These are phyloP conservation scores for Geosmithia morbida DNA, from an alignment of 2,329 filamentous ascomycete genomes.

Conservation along the genomic window DNA sequence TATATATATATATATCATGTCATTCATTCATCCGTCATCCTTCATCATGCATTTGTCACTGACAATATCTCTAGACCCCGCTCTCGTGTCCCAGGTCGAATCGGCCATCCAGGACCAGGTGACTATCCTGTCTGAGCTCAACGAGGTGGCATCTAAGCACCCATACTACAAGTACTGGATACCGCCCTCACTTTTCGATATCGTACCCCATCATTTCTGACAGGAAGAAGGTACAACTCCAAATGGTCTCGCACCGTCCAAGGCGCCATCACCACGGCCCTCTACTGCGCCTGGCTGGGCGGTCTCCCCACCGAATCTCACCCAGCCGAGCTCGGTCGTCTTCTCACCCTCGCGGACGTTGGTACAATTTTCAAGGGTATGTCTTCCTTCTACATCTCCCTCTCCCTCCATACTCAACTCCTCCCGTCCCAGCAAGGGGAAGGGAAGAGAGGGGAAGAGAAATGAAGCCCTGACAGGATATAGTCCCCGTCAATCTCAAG, in stretches of 20 bases:
- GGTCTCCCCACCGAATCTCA: conserved; percentile 36
- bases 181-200: too few species aligned
- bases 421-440: too few species aligned
- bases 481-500: conserved; percentile 85
- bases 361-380: conserved; percentile 61
- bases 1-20: not conserved
- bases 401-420: conserved; percentile 1
- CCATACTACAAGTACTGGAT: conserved; percentile 94
- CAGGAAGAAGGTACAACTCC: conserved; percentile 50
- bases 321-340: conserved; percentile 42
- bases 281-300: conserved; percentile 62
- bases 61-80: conserved; percentile 1
- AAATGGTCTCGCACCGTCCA: conserved; percentile 79
- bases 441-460: too few species aligned
- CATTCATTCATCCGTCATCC: not conserved
- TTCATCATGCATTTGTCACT: conserved; percentile 3
- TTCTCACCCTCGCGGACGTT: conserved; percentile 80
- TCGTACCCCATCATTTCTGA: too few species aligned
- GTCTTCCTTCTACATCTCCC: conserved; percentile 9
- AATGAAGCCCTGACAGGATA: too few species aligned
- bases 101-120: conserved; percentile 60
- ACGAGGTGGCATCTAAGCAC: conserved; percentile 61
- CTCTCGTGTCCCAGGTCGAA: conserved; percentile 55
- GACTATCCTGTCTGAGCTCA: conserved; percentile 54
- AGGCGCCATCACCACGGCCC: conserved; percentile 49